Base-by-base conservation (phyloP, 805 yeast species). In the Schwanniomyces occidentalis region DNA sequence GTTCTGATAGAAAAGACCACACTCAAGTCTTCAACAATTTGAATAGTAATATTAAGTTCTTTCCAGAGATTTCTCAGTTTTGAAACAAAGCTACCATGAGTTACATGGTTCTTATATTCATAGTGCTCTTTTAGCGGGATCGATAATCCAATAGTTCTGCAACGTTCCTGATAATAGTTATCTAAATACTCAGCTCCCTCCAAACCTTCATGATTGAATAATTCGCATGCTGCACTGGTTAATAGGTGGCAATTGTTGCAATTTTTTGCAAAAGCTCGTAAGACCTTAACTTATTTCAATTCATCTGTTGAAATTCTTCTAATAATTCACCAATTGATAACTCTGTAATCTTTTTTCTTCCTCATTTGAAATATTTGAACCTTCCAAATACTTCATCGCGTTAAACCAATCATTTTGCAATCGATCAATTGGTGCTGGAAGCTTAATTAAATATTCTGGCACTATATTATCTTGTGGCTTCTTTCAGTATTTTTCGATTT, bases 191-290 rank as follows among this genome's bases (percentile, higher is more conserved):
- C 55, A 6, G 88, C 88, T 37, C 70, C 64, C 36, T 62, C 63
- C 35, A 81, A 60, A 9, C 86, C 89, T 38, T 76, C 75, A 7
- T 76, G 78, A 23, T 76, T 61, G 50, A 83, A 79, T 34, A 61
- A 46, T 39, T 63, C 69, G 52, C 60, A 37, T 12, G 70, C 70
- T 46, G 71, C 64, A 38, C 68, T 65, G 41, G 71, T 65, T 47
- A 68, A 61, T 44, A 67, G 74, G 32, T 68, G 72, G 9, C 63
- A 61, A 38, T 67, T 63, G 10, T 61, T 52, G 8, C 64, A 70
- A 48, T 73, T 57, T 34, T 62, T 62, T 22, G 70, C 70, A 47
- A 52, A 68, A 3, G 74, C 72, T 43, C 63, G 58, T 41, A 56
- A 61, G 16, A 64, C 71, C 37, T 63, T 54, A 6, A 63, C 72